Conservation (phyloP, 2,329 filamentous ascomycete genomes). For the Colletotrichum gigasporum region DNA sequence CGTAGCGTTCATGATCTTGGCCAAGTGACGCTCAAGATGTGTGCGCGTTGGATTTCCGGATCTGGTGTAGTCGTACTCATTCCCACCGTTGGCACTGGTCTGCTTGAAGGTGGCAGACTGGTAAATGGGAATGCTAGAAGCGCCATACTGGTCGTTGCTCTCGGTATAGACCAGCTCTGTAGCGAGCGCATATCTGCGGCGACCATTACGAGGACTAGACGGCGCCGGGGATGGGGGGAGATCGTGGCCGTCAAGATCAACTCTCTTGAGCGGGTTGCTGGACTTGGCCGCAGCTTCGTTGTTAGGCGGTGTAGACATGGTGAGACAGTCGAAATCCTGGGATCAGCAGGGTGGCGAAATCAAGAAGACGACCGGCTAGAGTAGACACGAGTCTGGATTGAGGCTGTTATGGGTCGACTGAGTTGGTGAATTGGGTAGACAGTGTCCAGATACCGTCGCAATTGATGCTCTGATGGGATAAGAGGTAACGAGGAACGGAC, state of each 20-base stretch:
- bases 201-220: conserved; percentile 86
- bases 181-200: conserved; percentile 87
- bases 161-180: conserved; percentile 98
- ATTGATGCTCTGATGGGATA: neutral
- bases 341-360: neutral
- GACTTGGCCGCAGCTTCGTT: conserved; percentile 18
- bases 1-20: conserved; percentile 98
- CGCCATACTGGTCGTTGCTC: conserved; percentile 94
- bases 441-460: neutral
- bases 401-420: neutral
- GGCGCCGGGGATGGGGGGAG: conserved; percentile 92
- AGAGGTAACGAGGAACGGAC: neutral
- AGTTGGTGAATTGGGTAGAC: neutral
- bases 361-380: neutral
- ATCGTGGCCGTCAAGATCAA: conserved; percentile 85
- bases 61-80: conserved; percentile 97
- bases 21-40: conserved; percentile 93
- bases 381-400: neutral
- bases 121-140: conserved; percentile 96
- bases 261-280: conserved; percentile 58
- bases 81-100: conserved; percentile 77
- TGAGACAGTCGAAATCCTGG: neutral
- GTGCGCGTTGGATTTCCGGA: conserved; percentile 97
- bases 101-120: conserved; percentile 99
- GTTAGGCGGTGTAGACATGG: conserved; percentile 30